A percentile compares a stretch with the other conserved stretches of the same genome.
Evolutionary conservation across 768 basidiomycete genomes (phyloP).

Genomic region (Myochromella boudieri): DNA sequence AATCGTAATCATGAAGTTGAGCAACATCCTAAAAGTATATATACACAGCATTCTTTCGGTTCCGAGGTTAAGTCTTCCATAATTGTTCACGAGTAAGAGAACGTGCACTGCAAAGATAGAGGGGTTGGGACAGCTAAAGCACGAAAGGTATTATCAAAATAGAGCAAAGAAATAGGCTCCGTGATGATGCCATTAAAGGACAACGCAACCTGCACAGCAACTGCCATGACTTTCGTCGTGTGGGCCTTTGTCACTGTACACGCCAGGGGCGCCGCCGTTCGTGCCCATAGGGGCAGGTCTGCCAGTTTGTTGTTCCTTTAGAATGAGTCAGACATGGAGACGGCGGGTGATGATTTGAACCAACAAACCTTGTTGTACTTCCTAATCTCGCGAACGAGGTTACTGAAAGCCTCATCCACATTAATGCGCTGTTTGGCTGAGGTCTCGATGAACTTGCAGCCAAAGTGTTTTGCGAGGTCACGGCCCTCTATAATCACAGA

Average conservation of each 20-base stretch:
- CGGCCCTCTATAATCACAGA: conserved; percentile 76
- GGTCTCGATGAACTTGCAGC: conserved; percentile 93
- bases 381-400: conserved; percentile 91
- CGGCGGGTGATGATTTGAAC: background rate
- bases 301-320: conserved; percentile 76
- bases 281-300: conserved; percentile 58
- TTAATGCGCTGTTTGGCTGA: conserved; percentile 97
- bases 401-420: conserved; percentile 93
- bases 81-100: conserved; percentile 17
- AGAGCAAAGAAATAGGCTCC: conserved; percentile 12
- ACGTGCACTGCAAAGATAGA: conserved; percentile 9
- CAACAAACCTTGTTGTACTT: conserved; percentile 83
- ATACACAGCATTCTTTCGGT: conserved; percentile 17
- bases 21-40: conserved; percentile 13
- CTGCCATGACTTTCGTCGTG: conserved; percentile 54
- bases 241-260: conserved; percentile 47
- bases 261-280: conserved; percentile 42
- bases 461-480: conserved; percentile 92
- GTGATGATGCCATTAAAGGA: conserved; percentile 37
- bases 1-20: conserved; percentile 8
- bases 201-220: conserved; percentile 72
- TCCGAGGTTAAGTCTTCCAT: conserved; percentile 17
- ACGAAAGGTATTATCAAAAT: conserved; percentile 15
- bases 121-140: conserved; percentile 27
- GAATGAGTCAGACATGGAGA: conserved; percentile 9